Base-by-base conservation (phyloP, 2,329 filamentous ascomycete genomes). In the Aureobasidium sp. region DNA sequence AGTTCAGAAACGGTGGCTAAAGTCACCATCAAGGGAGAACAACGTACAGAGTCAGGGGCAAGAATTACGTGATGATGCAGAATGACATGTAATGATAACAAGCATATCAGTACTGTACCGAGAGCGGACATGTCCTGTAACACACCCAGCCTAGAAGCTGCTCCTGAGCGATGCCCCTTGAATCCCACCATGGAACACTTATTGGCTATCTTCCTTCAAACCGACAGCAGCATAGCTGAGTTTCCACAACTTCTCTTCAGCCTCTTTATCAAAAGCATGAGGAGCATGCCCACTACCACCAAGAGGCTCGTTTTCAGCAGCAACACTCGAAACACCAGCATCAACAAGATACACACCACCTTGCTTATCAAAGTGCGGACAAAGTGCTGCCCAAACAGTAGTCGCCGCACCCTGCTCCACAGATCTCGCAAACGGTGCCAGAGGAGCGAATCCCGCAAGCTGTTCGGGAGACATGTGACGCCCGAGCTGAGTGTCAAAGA, bases 371-470 rank as follows among this genome's bases (percentile, higher is more conserved):
- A 73, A 76, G 19, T 73, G 73, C 62, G 70, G 74, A 1, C 68
- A 73, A 1, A 78, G 66, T 0, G 77, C 79, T 0, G 77, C 79
- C 72, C 74, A 79, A 1, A 80, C 72, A 5, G 73, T 72, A 14
- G 79, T 82, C 0, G 80, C 78, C 14, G 79, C 79, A 5, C 80
- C 81, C 65, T 82, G 80, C n/a, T 70, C 72, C 1, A 72, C 48
- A 61, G 61, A 39, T 47, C 60, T 63, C 1, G 33, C 45, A 15
- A 61, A 54, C n/a, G 33, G 40, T 31, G 42, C 56, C n/a, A 39
- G n/a, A 48, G 39, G 35, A 9, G 53, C 50, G 15, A 61, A 42
- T 15, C 17, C 37, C 17, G 42, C 37, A 15, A 54, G n/a, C 22
- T 45, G 35, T 48, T 59, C 54, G n/a, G 6, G 54, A 2, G 54